These are phyloP conservation scores for Coleophoma crateriformis DNA, from an alignment of 2,329 filamentous ascomycete genomes.

Conservation along the genomic window DNA sequence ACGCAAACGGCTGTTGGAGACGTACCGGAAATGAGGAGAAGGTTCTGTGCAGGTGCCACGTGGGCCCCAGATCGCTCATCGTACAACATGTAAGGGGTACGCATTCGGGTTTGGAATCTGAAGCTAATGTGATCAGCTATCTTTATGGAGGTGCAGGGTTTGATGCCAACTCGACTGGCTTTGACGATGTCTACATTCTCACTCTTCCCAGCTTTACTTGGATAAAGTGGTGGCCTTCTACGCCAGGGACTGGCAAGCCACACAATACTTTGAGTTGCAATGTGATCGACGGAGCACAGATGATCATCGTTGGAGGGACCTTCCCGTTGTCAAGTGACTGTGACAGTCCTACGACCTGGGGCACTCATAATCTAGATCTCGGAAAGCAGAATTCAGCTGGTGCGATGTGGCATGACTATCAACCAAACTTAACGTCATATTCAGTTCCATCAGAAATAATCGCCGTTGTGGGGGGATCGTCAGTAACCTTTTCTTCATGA, in stretches of 20 bases:
- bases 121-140: conserved; percentile 37
- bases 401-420: conserved; percentile 45
- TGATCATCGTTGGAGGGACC: conserved; percentile 57
- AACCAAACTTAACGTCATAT: conserved; percentile 44
- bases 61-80: conserved; percentile 55
- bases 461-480: conserved; percentile 42
- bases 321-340: conserved; percentile 45
- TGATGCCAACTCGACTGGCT: conserved; percentile 40
- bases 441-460: conserved; percentile 46
- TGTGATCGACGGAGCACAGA: conserved; percentile 50
- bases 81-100: conserved; percentile 53
- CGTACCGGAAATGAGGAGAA: conserved; percentile 44
- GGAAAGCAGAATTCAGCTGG: conserved; percentile 41
- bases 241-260: conserved; percentile 32
- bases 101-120: no score
- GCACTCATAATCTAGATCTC: conserved; percentile 50
- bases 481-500: conserved; percentile 2
- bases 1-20: conserved; percentile 49
- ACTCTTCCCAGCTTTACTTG: conserved; percentile 58
- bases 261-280: conserved; percentile 55
- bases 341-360: conserved; percentile 46
- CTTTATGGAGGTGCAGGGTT: conserved; percentile 54
- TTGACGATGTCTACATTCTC: conserved; percentile 58
- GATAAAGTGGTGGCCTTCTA: conserved; percentile 42
- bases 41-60: conserved; percentile 56